Evolutionary conservation across 768 basidiomycete species (phyloP).

Genomic region (Coprinopsis sp.): DNA sequence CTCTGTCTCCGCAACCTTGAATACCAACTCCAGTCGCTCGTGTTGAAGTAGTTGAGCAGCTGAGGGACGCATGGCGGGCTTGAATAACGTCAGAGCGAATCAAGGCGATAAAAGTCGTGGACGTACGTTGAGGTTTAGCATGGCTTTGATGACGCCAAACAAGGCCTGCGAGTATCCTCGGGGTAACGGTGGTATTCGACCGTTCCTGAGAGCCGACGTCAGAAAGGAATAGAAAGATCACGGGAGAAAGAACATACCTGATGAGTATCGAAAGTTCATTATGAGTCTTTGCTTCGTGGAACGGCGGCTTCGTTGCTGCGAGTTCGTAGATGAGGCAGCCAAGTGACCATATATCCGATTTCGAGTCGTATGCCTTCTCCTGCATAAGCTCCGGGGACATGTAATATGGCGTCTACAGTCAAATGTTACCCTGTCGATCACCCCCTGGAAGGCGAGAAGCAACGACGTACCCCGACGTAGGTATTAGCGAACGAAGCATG

Average conservation of each 20-base stretch:
- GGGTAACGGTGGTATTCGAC: conserved; percentile 88
- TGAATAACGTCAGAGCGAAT: neutral
- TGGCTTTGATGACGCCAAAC: conserved; percentile 72
- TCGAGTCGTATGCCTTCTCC: conserved; percentile 95
- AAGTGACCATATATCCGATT: conserved; percentile 97
- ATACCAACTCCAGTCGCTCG: conserved; percentile 66
- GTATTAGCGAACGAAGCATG: conserved; percentile 91
- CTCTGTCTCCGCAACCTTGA: conserved; percentile 71
- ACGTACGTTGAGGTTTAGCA: conserved; percentile 78
- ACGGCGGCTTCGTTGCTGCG: conserved; percentile 89
- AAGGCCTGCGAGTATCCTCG: conserved; percentile 75
- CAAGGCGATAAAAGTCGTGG: neutral
- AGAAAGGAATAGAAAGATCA: neutral
- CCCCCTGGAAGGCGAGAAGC: neutral
- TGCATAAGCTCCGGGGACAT: conserved; percentile 99
- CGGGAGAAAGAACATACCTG: conserved; percentile 40
- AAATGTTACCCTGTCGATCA: neutral
- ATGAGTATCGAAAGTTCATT: conserved; percentile 79
- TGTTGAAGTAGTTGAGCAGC: conserved; percentile 77
- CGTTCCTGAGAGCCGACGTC: conserved; percentile 47
- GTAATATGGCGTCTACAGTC: conserved; percentile 87
- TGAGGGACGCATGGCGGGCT: conserved; percentile 87
- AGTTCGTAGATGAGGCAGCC: conserved; percentile 97
- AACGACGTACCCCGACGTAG: conserved; percentile 82
- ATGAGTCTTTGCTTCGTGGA: conserved; percentile 90